Evolutionary conservation across 1,139 yeast species (phyloP), one percentile per base, ranked within the genome.

Genomic region (Nakaseomyces glabratus): DNA sequence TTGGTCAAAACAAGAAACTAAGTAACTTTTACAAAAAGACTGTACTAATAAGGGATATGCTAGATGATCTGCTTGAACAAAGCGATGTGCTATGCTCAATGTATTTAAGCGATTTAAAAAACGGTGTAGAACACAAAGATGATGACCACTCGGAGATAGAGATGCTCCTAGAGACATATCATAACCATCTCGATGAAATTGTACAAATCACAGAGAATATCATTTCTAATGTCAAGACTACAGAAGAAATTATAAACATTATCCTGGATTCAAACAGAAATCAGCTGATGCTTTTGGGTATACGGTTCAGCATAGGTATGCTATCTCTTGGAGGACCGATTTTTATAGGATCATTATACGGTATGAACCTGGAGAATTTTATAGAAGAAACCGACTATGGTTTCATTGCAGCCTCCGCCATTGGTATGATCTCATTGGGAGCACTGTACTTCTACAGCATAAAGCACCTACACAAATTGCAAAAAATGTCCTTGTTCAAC

Each of bases 21-120:
- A 72, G 84, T 10, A 79, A 85, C 30, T 93, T 86, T 54, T 69
- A 78, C 46, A 95, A 88, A 57, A 84, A 86, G 55, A 82, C 94
- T 0, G 65, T 79, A 1, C 67, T 93, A 45, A 84, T 90, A 37
- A 66, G 95, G 44, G 82, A 85, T 48, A 82, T 88, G 21, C 61
- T 93, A 24, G 95, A 90, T 52, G 96, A 90, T 42, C 59, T 90
- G 31, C 61, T 93, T 24, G 97, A 88, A 36, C 85, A 79, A 45
- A 95, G 82, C 50, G 90, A 81, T 43, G 82, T 77, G 44, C 59
- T 82, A 38, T 70, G 72, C 20, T 84, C 74, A 14, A 71, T 82
- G 73, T 78, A 79, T 53, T 61, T 81, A 37, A 70, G 79, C 0
- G 71, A 70, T 24, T 65, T 61, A 24, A 36, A 46, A 39, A 34